These are phyloP conservation scores for Xylariaceae sp. DNA, from an alignment of 2,329 filamentous ascomycete genomes.

Conservation along the genomic window DNA sequence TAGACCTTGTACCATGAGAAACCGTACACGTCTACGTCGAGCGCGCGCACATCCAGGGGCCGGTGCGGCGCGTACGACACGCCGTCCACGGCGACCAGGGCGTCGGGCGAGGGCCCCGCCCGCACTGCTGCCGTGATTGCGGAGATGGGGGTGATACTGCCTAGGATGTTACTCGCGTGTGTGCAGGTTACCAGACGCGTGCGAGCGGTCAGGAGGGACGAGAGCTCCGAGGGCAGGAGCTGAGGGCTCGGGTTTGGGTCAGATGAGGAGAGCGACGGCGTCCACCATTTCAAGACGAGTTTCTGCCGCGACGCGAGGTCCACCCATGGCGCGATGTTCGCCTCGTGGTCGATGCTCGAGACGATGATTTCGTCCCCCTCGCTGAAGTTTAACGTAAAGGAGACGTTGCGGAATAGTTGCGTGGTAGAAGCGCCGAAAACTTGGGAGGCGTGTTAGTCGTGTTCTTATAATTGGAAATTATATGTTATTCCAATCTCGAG, in stretches of 20 bases:
- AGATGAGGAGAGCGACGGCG: slow-evolving; percentile 46
- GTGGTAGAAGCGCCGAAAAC: slow-evolving; percentile 77
- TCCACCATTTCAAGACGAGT: slow-evolving; percentile 74
- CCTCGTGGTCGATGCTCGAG: slow-evolving; percentile 77
- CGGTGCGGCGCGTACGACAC: slow-evolving; percentile 80
- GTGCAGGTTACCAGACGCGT: slow-evolving; percentile 76
- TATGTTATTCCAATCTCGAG: no score
- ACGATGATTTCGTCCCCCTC: slow-evolving; percentile 71
- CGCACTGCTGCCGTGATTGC: slow-evolving; percentile 34
- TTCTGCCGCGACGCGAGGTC: slow-evolving; percentile 66
- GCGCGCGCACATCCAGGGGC: slow-evolving; percentile 67
- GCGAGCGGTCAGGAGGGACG: slow-evolving; percentile 62
- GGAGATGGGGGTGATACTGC: slow-evolving; percentile 34
- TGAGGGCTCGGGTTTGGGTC: slow-evolving; percentile 55
- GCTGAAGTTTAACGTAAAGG: slow-evolving; percentile 57
- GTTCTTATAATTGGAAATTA: background rate
- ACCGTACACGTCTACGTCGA: slow-evolving; percentile 77
- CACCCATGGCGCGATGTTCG: slow-evolving; percentile 77
- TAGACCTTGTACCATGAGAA: slow-evolving; percentile 87
- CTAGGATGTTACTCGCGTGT: slow-evolving; percentile 60
- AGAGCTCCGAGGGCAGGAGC: slow-evolving; percentile 62
- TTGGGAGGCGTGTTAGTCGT: slow-evolving; percentile 34
- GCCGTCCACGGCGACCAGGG: slow-evolving; percentile 74
- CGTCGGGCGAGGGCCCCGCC: slow-evolving; percentile 49
- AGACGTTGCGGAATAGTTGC: slow-evolving; percentile 76